Evolutionary conservation across 768 basidiomycete genomes (phyloP).

Genomic region (Zangia roseola): DNA sequence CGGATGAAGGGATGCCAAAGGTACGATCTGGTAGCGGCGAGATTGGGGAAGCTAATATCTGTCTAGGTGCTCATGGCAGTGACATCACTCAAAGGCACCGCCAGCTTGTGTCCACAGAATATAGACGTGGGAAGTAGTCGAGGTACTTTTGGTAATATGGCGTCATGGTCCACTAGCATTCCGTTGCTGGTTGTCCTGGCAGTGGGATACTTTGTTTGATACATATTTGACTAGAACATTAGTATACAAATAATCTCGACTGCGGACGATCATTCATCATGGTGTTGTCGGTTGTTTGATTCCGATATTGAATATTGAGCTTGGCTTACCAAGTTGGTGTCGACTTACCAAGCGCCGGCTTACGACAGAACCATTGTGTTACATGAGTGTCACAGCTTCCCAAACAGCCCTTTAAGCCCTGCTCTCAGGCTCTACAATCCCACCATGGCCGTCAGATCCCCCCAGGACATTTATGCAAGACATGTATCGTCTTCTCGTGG

Average conservation of each 20-base stretch:
- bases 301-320: too few species aligned
- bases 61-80: conserved; percentile 37
- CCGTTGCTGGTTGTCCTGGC: conserved; percentile 3
- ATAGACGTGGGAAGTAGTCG: conserved; percentile 1
- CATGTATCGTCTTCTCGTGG: conserved; percentile 29
- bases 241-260: too few species aligned
- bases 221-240: too few species aligned
- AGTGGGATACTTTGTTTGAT: conserved; percentile 7
- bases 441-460: conserved; percentile 22
- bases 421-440: neutral
- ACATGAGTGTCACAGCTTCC: conserved; percentile 13
- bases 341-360: conserved; percentile 11
- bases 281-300: conserved; percentile 7
- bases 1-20: conserved; percentile 47
- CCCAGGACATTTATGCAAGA: conserved; percentile 27
- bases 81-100: conserved; percentile 22
- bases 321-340: neutral
- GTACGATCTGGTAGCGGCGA: conserved; percentile 20
- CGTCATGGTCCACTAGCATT: conserved; percentile 9
- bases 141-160: neutral
- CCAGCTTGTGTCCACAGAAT: conserved; percentile 20
- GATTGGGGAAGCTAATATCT: too few species aligned
- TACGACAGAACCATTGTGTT: neutral
- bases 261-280: neutral
- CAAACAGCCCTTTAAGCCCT: neutral